Base-by-base conservation (phyloP, 2,329 filamentous ascomycete species). In the Myotisia sp. region DNA sequence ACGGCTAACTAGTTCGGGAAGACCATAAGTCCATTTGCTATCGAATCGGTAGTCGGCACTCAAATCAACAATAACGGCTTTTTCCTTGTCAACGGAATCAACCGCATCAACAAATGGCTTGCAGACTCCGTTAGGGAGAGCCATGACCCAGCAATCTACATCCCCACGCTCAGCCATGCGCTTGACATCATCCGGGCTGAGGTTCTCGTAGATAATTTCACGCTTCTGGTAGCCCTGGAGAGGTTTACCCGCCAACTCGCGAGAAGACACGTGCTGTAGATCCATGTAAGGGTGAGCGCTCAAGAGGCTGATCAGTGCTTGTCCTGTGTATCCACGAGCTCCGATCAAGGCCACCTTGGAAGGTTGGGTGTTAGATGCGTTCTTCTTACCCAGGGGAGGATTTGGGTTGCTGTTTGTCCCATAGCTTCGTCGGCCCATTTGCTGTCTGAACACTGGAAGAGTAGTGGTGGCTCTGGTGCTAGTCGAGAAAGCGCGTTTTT, bases 11-110 rank as follows among this genome's bases (percentile, higher is more conserved):
- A 93, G 67, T 60, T 95, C 90, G 9, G 85, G 85, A 3, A 94
- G 75, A 46, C 83, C 84, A 51, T 94, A 95, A 0, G 81, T 83
- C 86, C 85, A 92, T 16, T 69, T 67, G 37, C 68, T 63, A 52
- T 92, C 79, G 55, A 94, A 95, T 33, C 87, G 77, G 60, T 93
- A 92, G 62, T 98, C 90, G 40, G 90, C 90, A n/a, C 85, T 93
- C 22, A 98, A 71, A 55, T 98, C 90, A 29, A 98, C 70, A 45
- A 95, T 81, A 26, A 95, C 65, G 47, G 80, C 85, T 42, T 71
- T 70, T 49, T 67, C 64, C 34, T 73, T 70, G 38, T 74, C 74
- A 20, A 70, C 73, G 50, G 79, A 70, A 47, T 86, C 73, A 34
- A 95, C 73, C 5, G 87, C 87, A 43, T 95, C 83, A 6, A 95